phyloP scores from a whole-genome alignment of 106 monocot species.

The Allium fistulosum region DNA sequence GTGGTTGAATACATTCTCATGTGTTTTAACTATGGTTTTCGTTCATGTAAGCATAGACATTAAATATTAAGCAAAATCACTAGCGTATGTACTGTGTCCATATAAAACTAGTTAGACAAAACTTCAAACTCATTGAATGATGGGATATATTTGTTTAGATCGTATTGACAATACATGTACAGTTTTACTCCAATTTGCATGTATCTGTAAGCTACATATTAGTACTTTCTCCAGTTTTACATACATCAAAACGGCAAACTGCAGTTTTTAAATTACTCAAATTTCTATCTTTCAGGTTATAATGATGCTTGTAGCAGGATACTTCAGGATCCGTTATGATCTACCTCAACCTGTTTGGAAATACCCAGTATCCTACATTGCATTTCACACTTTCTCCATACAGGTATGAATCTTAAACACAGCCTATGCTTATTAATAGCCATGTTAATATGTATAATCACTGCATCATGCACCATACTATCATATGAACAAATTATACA shows the following conservation, averaged over 20 bases:
- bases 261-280: neutral
- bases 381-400: constrained; percentile 77
- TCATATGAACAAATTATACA: too few species aligned
- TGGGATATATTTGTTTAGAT: too few species aligned
- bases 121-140: too few species aligned
- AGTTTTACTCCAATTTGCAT: too few species aligned
- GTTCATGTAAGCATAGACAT: constrained; percentile 56
- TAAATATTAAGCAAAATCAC: neutral
- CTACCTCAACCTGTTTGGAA: constrained; percentile 74
- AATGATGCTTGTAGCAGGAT: constrained; percentile 96
- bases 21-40: constrained; percentile 46
- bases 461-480: neutral
- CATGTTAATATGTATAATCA: neutral
- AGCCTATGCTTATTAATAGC: neutral
- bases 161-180: too few species aligned
- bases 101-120: too few species aligned
- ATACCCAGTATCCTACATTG: constrained; percentile 74
- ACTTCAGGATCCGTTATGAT: constrained; percentile 49
- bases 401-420: constrained; percentile 30
- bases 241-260: neutral
- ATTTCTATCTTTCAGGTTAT: constrained; percentile 37
- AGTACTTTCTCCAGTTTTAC: neutral
- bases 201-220: neutral
- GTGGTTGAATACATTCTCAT: constrained; percentile 58
- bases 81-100: neutral